A percentile compares a stretch with the other conserved stretches of the same genome.
phyloP scores from a whole-genome alignment of 805 yeast genomes.

The Teunomyces aglyptinius region DNA sequence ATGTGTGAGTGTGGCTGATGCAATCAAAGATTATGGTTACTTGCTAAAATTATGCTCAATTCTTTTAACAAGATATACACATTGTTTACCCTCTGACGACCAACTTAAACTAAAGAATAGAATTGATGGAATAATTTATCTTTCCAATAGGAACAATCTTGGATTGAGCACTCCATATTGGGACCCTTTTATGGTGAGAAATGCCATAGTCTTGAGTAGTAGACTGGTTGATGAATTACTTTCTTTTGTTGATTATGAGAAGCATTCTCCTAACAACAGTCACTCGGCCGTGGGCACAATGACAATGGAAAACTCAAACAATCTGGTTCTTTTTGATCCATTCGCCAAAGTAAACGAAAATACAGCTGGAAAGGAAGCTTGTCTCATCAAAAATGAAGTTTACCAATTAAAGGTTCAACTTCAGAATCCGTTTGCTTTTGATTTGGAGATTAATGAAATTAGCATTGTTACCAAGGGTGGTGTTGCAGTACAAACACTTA shows the following conservation, averaged over 20 bases:
- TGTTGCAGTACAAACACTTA: constrained; percentile 28
- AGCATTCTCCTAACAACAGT: constrained; percentile 7
- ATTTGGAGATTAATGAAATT: constrained; percentile 56
- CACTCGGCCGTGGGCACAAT: not conserved
- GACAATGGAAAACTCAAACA: not conserved
- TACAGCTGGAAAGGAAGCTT: constrained; percentile 48
- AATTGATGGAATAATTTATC: constrained; percentile 20
- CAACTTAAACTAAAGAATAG: constrained; percentile 46
- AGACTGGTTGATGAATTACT: constrained; percentile 38
- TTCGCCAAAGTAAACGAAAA: constrained; percentile 18
- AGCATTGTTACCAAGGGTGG: constrained; percentile 34
- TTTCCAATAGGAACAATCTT: constrained; percentile 22
- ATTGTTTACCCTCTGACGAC: constrained; percentile 55
- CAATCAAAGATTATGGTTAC: constrained; percentile 42
- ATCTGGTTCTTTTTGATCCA: constrained; percentile 53
- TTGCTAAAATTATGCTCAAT: constrained; percentile 48
- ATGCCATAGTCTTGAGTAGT: constrained; percentile 33
- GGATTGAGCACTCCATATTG: constrained; percentile 50
- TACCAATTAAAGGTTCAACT: constrained; percentile 55
- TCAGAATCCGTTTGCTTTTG: constrained; percentile 81
- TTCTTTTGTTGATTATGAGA: constrained; percentile 30
- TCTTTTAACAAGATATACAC: constrained; percentile 54
- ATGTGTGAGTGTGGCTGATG: constrained; percentile 53
- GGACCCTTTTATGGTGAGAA: constrained; percentile 69
- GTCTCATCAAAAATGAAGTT: constrained; percentile 47